Evolutionary conservation across 768 basidiomycete species (phyloP).

Genomic region (Xerocomellus intermedius): DNA sequence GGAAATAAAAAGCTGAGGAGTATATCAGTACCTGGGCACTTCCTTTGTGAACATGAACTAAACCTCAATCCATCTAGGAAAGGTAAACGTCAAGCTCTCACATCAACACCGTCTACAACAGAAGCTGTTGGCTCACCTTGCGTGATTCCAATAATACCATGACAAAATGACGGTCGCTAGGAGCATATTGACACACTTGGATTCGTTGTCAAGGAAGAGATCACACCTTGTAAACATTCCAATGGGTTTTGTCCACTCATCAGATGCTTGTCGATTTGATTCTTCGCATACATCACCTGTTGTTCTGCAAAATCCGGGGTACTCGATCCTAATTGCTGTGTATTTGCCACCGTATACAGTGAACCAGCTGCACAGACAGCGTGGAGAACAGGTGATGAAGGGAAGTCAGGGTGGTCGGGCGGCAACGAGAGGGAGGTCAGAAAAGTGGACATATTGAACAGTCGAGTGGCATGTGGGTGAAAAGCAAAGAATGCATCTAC

Average conservation of each 20-base stretch:
- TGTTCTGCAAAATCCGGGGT: constrained; percentile 55
- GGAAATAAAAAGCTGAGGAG: constrained; percentile 53
- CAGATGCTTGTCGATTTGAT: constrained; percentile 47
- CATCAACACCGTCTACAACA: not conserved
- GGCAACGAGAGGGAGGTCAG: constrained; percentile 61
- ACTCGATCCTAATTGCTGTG: constrained; percentile 6
- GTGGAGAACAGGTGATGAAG: constrained; percentile 67
- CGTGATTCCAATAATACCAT: constrained; percentile 77
- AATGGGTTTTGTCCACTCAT: constrained; percentile 54
- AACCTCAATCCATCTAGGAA: constrained; percentile 71
- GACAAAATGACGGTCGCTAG: constrained; percentile 61
- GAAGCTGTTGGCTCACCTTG: constrained; percentile 45
- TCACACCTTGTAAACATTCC: constrained; percentile 59
- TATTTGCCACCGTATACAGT: constrained; percentile 63
- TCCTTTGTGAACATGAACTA: constrained; percentile 6
- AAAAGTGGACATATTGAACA: constrained; percentile 69
- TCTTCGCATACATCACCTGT: constrained; percentile 56
- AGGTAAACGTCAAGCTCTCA: not conserved
- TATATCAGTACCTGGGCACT: constrained; percentile 4
- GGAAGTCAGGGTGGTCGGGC: constrained; percentile 71
- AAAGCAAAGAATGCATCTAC: constrained; percentile 79
- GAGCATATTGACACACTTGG: not conserved
- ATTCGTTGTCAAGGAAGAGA: not conserved
- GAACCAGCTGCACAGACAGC: constrained; percentile 85
- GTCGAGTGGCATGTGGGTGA: constrained; percentile 68